Conservation (phyloP, 176 grass and related monocot species). For the Tillandsia leiboldiana region DNA sequence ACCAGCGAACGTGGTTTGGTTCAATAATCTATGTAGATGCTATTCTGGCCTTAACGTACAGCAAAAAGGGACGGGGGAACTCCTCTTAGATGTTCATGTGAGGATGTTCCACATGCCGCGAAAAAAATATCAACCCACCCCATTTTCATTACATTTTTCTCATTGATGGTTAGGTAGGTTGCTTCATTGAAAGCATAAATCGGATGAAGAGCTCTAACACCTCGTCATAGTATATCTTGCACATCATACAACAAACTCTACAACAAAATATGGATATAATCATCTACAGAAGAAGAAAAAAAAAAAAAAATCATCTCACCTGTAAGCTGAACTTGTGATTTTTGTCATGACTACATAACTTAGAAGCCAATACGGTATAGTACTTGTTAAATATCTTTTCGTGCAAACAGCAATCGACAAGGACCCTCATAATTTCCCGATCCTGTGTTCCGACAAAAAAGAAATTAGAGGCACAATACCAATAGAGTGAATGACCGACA, state of each 20-base stretch:
- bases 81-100: too few species aligned
- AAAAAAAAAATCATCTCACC: constrained; percentile 17
- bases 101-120: too few species aligned
- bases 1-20: too few species aligned
- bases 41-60: too few species aligned
- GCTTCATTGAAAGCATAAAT: too few species aligned
- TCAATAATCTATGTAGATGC: too few species aligned
- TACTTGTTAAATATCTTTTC: constrained; percentile 98
- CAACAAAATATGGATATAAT: background rate
- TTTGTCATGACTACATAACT: constrained; percentile 85
- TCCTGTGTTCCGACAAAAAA: constrained; percentile 38
- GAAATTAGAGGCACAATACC: background rate
- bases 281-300: background rate
- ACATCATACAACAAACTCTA: too few species aligned
- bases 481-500: background rate
- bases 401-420: constrained; percentile 94
- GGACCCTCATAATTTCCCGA: constrained; percentile 82
- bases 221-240: too few species aligned
- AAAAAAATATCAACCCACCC: too few species aligned
- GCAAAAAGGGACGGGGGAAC: background rate
- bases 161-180: too few species aligned
- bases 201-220: too few species aligned
- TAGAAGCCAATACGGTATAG: constrained; percentile 65
- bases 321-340: constrained; percentile 95
- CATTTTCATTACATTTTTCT: too few species aligned